Percentiles rank a stretch among this genome's conserved stretches.
phyloP scores from a whole-genome alignment of 441 rosid species.

The Breynia disticha region DNA sequence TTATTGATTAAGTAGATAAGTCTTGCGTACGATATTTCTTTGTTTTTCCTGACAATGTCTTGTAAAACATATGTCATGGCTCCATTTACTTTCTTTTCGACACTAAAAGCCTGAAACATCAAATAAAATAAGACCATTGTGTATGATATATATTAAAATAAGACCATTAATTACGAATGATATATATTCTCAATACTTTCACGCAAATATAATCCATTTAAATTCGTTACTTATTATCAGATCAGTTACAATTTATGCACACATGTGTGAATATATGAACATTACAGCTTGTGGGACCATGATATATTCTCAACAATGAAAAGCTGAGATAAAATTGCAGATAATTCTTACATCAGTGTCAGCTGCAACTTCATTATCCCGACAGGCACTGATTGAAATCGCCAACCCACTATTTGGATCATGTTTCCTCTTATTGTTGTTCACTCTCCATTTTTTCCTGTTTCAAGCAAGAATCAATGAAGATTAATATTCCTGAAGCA shows the following conservation, averaged over 20 bases:
- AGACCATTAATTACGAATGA: neutral
- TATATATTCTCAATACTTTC: neutral
- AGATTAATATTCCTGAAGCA: neutral
- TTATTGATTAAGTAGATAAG: slow-evolving; percentile 25
- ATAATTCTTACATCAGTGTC: slow-evolving; percentile 40
- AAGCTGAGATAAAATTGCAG: too few species aligned
- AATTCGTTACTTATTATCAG: too few species aligned
- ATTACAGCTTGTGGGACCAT: too few species aligned
- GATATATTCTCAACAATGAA: too few species aligned
- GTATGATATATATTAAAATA: neutral
- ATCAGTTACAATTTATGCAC: too few species aligned
- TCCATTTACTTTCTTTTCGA: slow-evolving; percentile 30
- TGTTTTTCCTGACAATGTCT: slow-evolving; percentile 9
- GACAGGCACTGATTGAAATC: slow-evolving; percentile 35
- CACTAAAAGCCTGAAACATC: slow-evolving; percentile 26
- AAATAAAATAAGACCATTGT: neutral
- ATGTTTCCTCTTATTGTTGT: neutral
- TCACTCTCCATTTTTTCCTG: slow-evolving; percentile 26
- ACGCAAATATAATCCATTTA: too few species aligned
- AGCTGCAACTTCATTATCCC: slow-evolving; percentile 30
- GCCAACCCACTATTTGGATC: slow-evolving; percentile 34
- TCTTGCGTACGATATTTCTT: slow-evolving; percentile 27
- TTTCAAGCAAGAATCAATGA: neutral
- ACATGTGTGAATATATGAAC: neutral
- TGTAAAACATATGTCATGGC: slow-evolving; percentile 33